Conservation (phyloP, 192 early-diverging fungal genomes). For the Coemansia sp. region DNA sequence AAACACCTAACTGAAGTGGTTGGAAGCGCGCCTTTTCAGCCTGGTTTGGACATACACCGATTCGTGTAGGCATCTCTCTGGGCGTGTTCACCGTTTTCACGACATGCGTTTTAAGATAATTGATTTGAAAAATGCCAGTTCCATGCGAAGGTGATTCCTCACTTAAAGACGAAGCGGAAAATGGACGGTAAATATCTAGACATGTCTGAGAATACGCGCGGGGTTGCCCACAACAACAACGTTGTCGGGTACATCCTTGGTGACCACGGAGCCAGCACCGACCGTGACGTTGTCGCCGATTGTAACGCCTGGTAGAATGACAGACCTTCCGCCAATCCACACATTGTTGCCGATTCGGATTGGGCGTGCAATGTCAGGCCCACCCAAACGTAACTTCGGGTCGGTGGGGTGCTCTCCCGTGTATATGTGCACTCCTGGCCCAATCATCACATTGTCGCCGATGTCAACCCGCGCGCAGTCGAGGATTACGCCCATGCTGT, state of each 20-base stretch:
- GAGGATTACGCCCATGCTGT: constrained; percentile 71
- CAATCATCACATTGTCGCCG: constrained; percentile 72
- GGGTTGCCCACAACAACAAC: constrained; percentile 86
- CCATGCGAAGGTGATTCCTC: no score
- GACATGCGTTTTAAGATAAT: no score
- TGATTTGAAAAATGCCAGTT: no score
- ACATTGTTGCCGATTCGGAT: constrained; percentile 78
- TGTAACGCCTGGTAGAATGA: constrained; percentile 83
- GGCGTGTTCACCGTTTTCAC: no score
- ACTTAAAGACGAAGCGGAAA: no score
- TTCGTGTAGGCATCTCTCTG: no score
- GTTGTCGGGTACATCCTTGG: constrained; percentile 77
- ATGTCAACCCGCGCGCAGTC: constrained; percentile 74
- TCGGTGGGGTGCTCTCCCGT: constrained; percentile 73
- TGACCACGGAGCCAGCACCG: constrained; percentile 85
- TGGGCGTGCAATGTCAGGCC: constrained; percentile 21
- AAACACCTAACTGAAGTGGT: no score
- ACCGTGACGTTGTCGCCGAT: constrained; percentile 77
- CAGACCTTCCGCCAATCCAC: constrained; percentile 83
- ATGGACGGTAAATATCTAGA: constrained; percentile 15
- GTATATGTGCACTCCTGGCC: constrained; percentile 75
- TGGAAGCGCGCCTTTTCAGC: no score
- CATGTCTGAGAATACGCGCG: constrained; percentile 67
- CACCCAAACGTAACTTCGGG: constrained; percentile 31
- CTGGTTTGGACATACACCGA: no score